Evolutionary conservation across 495 filamentous ascomycete species (phyloP), one percentile per base, ranked within the genome.

Genomic region (Aspergillus panamensis): DNA sequence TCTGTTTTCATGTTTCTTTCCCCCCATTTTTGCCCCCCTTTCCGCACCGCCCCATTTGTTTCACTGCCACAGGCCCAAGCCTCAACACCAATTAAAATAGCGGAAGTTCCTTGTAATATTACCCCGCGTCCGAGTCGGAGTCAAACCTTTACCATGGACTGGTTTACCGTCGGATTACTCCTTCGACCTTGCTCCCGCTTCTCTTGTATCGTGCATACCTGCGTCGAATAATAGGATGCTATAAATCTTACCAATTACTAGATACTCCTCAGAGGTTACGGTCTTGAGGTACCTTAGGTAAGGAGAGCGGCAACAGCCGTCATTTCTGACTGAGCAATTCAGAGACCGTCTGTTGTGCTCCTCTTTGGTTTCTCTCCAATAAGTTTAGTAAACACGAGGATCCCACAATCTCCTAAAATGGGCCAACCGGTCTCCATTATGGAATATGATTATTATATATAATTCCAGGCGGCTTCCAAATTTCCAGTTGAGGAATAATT

Each of bases 41-140:
- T 49, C 48, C 53, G 61, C 58, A 63, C 64, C 64, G 58, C 64
- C 64, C 58, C 58, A 51, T 43, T 19, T 37, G n/a, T 32, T 49
- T 53, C 60, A 63, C 64, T 63, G 64, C 64, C 58, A 63, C 64
- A 52, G 32, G 53, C 54, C 49, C 54, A 53, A 60, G 52, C 58
- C 58, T 58, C 57, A 57, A 47, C 20, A 32, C 31, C 10, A 44
- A 49, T 45, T 8, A 44, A 19, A 17, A 20, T 10, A 45, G 42
- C 5, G 5, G 3, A 10, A 20, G 42, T n/a, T 45, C 42, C 17
- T 1, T 45, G 42, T 45, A 20, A 45, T 45, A 20, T 45, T 44
- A 19, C 16, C 59, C 59, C 59, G 59, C 59, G 53, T 61, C 10
- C 10, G 35, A 39, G 30, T 37, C n/a, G 33, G 10, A 31, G 32